These are phyloP conservation scores for Fusarium subglutinans DNA, from an alignment of 2,329 filamentous ascomycete species.

Conservation along the genomic window DNA sequence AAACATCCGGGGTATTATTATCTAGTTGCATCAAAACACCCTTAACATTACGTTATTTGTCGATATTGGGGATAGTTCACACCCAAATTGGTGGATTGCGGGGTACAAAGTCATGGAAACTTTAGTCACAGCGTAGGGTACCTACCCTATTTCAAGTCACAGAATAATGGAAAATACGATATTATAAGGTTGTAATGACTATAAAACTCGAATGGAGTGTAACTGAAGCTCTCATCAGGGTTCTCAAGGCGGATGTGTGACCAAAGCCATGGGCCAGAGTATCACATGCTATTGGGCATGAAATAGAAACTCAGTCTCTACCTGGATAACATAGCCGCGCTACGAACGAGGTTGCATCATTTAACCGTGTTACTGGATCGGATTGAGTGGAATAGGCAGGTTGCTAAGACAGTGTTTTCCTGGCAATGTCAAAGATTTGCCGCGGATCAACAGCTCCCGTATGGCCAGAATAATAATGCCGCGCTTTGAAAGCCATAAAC, in stretches of 20 bases:
- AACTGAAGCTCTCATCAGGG: background rate
- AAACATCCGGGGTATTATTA: slow-evolving; percentile 14
- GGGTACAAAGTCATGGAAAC: background rate
- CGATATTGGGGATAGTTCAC: background rate
- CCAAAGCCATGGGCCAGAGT: background rate
- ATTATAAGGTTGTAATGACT: background rate
- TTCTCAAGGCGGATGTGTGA: background rate
- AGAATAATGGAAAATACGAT: background rate
- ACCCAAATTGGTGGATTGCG: background rate
- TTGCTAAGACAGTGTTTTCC: fast-evolving
- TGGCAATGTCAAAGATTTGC: too few relatives aligned
- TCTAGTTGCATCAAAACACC: slow-evolving; percentile 18
- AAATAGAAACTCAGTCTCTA: fast-evolving
- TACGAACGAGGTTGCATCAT: background rate
- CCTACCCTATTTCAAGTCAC: background rate
- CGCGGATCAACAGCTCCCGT: too few relatives aligned
- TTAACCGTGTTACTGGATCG: too few relatives aligned
- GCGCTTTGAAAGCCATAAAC: too few relatives aligned
- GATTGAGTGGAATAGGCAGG: too few relatives aligned
- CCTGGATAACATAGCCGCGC: background rate
- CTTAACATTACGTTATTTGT: slow-evolving; percentile 11
- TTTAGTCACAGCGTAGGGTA: slow-evolving; percentile 10
- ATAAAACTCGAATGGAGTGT: background rate
- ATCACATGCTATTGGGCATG: background rate
- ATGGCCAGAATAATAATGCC: too few relatives aligned